phyloP scores from a whole-genome alignment of 192 early-diverging fungal genomes.

The Linnemannia schmuckeri region DNA sequence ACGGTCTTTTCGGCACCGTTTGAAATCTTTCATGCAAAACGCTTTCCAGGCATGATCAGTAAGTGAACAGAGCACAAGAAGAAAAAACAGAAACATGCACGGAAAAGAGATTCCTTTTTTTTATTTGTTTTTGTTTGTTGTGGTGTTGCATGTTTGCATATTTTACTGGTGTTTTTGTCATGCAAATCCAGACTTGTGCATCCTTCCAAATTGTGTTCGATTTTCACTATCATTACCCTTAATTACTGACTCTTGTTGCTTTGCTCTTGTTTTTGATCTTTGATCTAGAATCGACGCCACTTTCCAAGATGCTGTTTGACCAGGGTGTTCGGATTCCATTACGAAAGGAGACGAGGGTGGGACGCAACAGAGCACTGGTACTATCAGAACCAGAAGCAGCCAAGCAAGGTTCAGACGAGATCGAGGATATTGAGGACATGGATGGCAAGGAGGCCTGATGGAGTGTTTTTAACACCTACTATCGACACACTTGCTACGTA shows the following conservation, averaged over 20 bases:
- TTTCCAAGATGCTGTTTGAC: slow-evolving; percentile 68
- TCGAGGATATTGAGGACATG: not conserved
- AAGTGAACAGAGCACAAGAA: slow-evolving; percentile 11
- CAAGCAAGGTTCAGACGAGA: not conserved
- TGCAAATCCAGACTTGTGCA: too few relatives aligned
- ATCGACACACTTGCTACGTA: too few relatives aligned
- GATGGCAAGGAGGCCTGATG: not conserved
- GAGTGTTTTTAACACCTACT: not conserved
- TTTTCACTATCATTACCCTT: not conserved
- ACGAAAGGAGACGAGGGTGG: slow-evolving; percentile 56
- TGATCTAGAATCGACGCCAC: slow-evolving; percentile 58
- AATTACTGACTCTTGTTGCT: not conserved
- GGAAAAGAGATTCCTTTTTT: not conserved
- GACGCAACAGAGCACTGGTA: slow-evolving; percentile 14
- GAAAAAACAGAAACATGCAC: not conserved
- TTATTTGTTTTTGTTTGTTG: not conserved
- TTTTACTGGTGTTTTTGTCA: too few relatives aligned
- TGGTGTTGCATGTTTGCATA: not conserved
- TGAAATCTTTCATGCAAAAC: slow-evolving; percentile 78
- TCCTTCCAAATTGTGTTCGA: not conserved
- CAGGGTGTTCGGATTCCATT: slow-evolving; percentile 74
- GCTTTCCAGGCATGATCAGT: slow-evolving; percentile 82
- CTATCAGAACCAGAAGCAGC: slow-evolving; percentile 5
- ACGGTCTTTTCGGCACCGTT: slow-evolving; percentile 72
- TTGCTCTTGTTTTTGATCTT: not conserved